phyloP scores from a whole-genome alignment of 148 eudicot genomes.

The Dysphania ambrosioides region DNA sequence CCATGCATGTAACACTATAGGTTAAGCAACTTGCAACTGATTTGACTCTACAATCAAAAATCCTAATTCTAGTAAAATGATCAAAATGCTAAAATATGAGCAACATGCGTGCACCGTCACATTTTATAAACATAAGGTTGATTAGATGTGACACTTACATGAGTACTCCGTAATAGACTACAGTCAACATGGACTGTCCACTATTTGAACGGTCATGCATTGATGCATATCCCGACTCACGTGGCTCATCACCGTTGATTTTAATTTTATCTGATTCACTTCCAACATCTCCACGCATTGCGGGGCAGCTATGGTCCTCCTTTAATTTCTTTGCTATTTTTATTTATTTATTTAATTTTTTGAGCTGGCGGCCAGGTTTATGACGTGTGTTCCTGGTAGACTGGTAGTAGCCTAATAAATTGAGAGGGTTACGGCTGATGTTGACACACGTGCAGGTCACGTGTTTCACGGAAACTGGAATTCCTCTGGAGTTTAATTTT shows the following conservation, averaged over 20 bases:
- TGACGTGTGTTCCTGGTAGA: neutral
- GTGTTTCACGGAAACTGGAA: neutral
- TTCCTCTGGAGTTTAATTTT: neutral
- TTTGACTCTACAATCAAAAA: neutral
- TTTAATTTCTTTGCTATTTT: neutral
- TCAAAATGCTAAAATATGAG: neutral
- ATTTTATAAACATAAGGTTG: neutral
- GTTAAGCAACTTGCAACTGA: neutral
- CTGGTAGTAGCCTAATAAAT: neutral
- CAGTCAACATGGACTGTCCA: neutral
- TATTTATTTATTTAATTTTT: neutral
- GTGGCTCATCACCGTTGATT: conserved; percentile 6
- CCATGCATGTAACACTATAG: neutral
- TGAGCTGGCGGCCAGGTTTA: neutral
- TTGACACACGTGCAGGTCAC: conserved; percentile 7
- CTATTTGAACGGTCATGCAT: neutral
- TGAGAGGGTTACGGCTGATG: neutral
- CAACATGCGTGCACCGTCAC: conserved; percentile 22
- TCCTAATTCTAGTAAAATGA: neutral
- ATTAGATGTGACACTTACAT: too few species aligned
- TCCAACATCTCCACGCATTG: neutral
- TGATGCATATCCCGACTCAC: neutral
- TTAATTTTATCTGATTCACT: neutral
- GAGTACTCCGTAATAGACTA: too few species aligned
- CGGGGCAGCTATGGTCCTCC: neutral